phyloP scores from a whole-genome alignment of 352 stramenopile species.

The Globisporangium canariense region DNA sequence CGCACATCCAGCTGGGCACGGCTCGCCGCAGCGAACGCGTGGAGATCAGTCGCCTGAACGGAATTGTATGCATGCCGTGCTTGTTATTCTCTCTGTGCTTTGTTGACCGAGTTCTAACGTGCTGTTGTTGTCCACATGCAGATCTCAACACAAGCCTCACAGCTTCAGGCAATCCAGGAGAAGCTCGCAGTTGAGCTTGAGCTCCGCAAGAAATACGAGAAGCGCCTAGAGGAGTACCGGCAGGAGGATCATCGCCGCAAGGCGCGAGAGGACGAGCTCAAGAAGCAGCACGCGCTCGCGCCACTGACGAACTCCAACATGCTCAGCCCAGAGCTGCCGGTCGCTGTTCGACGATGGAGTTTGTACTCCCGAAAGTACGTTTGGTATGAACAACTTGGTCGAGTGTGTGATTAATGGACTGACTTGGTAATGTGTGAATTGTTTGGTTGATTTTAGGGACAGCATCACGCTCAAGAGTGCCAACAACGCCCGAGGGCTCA shows the following conservation, averaged over 20 bases:
- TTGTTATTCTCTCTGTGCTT: neutral
- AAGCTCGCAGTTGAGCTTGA: conserved; percentile 63
- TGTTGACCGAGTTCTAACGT: neutral
- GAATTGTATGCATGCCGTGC: conserved; percentile 35
- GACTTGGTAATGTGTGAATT: neutral
- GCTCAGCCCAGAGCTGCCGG: conserved; percentile 36
- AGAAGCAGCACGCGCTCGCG: conserved; percentile 33
- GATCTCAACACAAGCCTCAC: conserved; percentile 56
- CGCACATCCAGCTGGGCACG: conserved; percentile 34
- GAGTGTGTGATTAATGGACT: neutral
- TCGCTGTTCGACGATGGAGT: conserved; percentile 57
- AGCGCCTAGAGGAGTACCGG: conserved; percentile 67
- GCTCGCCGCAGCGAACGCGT: conserved; percentile 46
- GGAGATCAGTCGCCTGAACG: conserved; percentile 59
- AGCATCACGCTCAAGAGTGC: conserved; percentile 27
- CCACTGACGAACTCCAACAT: conserved; percentile 25
- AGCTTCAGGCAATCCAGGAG: conserved; percentile 67
- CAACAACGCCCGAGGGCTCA: conserved; percentile 33
- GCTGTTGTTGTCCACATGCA: conserved; percentile 12
- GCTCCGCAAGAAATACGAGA: conserved; percentile 74
- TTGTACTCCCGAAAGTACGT: conserved; percentile 64
- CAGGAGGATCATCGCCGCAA: conserved; percentile 54
- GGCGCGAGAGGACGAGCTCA: conserved; percentile 48
- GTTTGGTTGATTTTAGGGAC: conserved; percentile 24
- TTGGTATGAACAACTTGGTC: neutral